A percentile compares a stretch with the other conserved stretches of the same genome.
These are phyloP conservation scores for Triticum monococcum DNA, from an alignment of 176 grass and related monocot species.

Conservation along the genomic window DNA sequence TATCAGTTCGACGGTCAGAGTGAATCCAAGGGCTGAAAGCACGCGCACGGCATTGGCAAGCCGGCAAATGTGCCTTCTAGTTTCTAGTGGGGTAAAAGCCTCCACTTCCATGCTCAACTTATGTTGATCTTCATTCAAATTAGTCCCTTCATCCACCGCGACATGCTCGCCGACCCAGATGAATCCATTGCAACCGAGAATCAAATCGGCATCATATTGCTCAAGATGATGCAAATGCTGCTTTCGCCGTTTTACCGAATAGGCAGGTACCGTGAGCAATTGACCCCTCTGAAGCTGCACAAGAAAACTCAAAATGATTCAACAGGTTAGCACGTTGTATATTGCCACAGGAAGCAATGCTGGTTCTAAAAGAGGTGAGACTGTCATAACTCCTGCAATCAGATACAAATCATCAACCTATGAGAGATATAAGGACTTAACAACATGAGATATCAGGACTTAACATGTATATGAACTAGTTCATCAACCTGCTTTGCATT, in stretches of 20 bases:
- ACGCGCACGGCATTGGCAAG: slow-evolving; percentile 71
- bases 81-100: slow-evolving; percentile 52
- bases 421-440: not conserved
- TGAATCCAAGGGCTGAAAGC: slow-evolving; percentile 75
- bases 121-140: slow-evolving; percentile 28
- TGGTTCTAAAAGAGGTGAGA: not conserved
- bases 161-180: slow-evolving; percentile 86
- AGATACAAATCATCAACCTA: not conserved
- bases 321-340: not conserved
- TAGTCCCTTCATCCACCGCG: slow-evolving; percentile 35
- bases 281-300: slow-evolving; percentile 86
- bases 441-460: not conserved
- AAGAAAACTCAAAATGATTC: not conserved
- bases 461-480: not conserved
- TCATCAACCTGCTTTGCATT: not conserved
- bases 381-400: not conserved
- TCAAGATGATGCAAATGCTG: slow-evolving; percentile 86
- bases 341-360: not conserved
- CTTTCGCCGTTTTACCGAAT: slow-evolving; percentile 74
- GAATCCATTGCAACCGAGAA: slow-evolving; percentile 89
- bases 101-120: slow-evolving; percentile 15
- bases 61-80: slow-evolving; percentile 68
- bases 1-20: slow-evolving; percentile 54
- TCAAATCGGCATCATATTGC: slow-evolving; percentile 64
- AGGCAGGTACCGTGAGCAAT: slow-evolving; percentile 65